Percentiles rank a stretch among this genome's conserved stretches.
Conservation (phyloP, 805 yeast species). For the Zygoascus bituminiphila region DNA sequence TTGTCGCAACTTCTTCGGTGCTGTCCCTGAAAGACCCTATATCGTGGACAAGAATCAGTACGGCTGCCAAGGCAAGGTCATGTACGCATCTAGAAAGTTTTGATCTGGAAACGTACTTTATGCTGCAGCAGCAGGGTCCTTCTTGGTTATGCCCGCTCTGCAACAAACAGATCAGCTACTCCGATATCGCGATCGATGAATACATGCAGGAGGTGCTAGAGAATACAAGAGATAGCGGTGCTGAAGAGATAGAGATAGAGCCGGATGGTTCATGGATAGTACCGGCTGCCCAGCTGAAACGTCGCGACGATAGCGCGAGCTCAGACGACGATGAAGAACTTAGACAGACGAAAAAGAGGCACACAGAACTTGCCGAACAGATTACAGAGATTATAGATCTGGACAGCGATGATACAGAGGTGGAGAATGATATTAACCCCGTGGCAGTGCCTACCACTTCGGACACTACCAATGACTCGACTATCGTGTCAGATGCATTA, state of each 20-base stretch:
- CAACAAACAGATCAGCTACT: constrained; percentile 40
- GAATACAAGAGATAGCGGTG: constrained; percentile 39
- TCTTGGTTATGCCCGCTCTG: constrained; percentile 90
- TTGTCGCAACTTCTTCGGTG: constrained; percentile 56
- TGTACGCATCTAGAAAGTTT: constrained; percentile 86
- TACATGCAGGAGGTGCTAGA: constrained; percentile 57
- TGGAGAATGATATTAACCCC: background rate
- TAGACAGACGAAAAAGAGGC: background rate
- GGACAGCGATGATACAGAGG: constrained; percentile 2
- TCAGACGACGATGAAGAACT: background rate
- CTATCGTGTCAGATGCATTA: too few relatives aligned
- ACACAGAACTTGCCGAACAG: background rate
- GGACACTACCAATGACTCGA: too few relatives aligned
- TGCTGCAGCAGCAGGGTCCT: constrained; percentile 70
- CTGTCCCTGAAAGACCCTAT: constrained; percentile 74
- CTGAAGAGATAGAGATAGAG: constrained; percentile 57
- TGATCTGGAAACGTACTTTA: constrained; percentile 67
- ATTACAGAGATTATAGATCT: background rate
- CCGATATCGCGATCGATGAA: constrained; percentile 65
- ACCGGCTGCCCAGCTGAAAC: background rate
- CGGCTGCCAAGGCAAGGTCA: constrained; percentile 60
- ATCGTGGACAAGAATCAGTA: constrained; percentile 56
- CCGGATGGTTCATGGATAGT: constrained; percentile 65
- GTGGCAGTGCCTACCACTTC: too few relatives aligned
- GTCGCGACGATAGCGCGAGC: constrained; percentile 6